Evolutionary conservation across 257 asterid genomes (phyloP).

Genomic region (Solanum neorickii): DNA sequence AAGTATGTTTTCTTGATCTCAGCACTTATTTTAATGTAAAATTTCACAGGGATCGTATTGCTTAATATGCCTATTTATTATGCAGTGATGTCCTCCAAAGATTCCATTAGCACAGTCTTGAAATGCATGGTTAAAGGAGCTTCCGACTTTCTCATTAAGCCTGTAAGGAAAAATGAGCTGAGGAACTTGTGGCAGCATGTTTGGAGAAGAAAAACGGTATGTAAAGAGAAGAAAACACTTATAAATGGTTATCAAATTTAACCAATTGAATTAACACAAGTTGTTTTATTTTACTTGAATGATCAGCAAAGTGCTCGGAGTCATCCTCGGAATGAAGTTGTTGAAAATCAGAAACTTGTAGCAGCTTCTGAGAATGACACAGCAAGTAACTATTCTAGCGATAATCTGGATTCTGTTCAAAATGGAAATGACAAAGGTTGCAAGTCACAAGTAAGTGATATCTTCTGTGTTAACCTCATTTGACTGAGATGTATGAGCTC

Average conservation of each 20-base stretch:
- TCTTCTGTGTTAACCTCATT: background rate
- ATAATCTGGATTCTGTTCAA: constrained; percentile 38
- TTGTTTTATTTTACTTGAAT: constrained; percentile 21
- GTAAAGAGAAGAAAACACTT: background rate
- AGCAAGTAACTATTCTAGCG: constrained; percentile 59
- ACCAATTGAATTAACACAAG: background rate
- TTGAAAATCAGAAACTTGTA: constrained; percentile 52
- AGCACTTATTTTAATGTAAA: background rate
- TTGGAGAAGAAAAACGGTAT: constrained; percentile 94
- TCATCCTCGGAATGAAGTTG: constrained; percentile 46
- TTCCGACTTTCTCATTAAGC: constrained; percentile 89
- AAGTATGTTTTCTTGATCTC: constrained; percentile 40
- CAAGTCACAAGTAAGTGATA: constrained; percentile 64
- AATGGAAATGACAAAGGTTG: constrained; percentile 55
- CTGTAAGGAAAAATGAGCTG: constrained; percentile 84
- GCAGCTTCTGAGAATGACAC: constrained; percentile 70
- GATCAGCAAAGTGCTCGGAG: constrained; percentile 33
- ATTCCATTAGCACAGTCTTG: constrained; percentile 80
- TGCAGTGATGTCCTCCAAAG: constrained; percentile 94
- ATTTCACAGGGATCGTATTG: background rate
- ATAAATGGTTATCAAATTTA: background rate
- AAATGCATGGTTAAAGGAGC: constrained; percentile 96
- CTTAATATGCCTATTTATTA: background rate
- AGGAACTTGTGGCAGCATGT: constrained; percentile 98
- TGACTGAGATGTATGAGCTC: background rate